phyloP scores from a whole-genome alignment of 106 monocot genomes.

The Dioscorea zingiberensis region DNA sequence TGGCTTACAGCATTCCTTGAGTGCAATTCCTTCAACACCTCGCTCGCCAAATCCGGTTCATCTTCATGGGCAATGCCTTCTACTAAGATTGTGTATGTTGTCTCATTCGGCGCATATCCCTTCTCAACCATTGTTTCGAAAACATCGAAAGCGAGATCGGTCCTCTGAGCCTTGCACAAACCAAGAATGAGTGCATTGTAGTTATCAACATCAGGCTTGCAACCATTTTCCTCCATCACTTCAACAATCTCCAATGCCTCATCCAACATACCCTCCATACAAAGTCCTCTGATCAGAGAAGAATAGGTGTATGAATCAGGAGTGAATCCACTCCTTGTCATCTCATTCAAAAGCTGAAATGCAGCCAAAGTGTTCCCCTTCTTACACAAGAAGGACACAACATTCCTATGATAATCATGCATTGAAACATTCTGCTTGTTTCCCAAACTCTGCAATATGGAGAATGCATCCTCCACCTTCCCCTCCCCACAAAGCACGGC shows the following conservation, averaged over 20 bases:
- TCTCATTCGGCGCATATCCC: constrained; percentile 67
- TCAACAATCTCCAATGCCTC: constrained; percentile 68
- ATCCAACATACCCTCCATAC: constrained; percentile 82
- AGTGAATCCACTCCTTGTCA: constrained; percentile 55
- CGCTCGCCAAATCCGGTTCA: constrained; percentile 50
- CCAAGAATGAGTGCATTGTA: constrained; percentile 81
- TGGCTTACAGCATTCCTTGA: constrained; percentile 36
- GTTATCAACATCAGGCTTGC: constrained; percentile 60
- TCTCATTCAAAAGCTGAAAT: constrained; percentile 67
- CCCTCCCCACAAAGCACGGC: constrained; percentile 62
- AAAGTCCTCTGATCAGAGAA: constrained; percentile 69
- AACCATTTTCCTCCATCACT: constrained; percentile 70
- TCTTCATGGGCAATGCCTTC: constrained; percentile 88
- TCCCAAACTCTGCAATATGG: constrained; percentile 44
- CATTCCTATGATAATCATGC: constrained; percentile 64
- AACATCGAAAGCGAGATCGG: constrained; percentile 66
- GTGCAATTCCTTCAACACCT: constrained; percentile 57
- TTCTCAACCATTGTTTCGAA: constrained; percentile 64
- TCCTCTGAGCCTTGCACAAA: constrained; percentile 74
- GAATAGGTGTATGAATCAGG: constrained; percentile 74
- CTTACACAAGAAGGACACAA: constrained; percentile 62
- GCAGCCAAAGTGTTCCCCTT: constrained; percentile 74
- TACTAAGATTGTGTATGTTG: constrained; percentile 65
- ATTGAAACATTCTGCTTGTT: constrained; percentile 38
- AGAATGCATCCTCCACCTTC: constrained; percentile 52